Conservation (phyloP, 2,329 filamentous ascomycete species). For the Trichoderma gracile region DNA sequence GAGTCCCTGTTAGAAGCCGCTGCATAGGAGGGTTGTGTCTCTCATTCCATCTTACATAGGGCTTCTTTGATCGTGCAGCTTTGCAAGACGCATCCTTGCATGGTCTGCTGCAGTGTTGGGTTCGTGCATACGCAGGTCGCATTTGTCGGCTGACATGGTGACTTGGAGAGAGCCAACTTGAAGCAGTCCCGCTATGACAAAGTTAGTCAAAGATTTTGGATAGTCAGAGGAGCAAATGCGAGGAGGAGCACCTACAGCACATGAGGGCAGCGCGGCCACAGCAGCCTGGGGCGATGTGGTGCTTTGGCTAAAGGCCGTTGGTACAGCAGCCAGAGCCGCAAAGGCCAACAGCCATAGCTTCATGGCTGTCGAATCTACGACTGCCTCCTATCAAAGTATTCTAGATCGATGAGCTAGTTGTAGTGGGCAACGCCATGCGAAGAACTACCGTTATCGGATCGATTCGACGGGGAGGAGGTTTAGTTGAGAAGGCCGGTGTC, state of each 20-base stretch:
- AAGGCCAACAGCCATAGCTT: conserved; percentile 11
- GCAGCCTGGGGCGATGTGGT: background rate
- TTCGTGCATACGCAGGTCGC: conserved; percentile 39
- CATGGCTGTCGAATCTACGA: background rate
- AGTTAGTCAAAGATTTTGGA: background rate
- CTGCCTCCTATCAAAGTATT: background rate
- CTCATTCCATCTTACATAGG: conserved; percentile 33
- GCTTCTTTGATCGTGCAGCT: conserved; percentile 38
- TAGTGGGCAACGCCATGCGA: background rate
- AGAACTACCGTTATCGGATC: background rate
- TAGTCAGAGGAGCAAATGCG: background rate
- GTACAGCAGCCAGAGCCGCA: conserved; percentile 21
- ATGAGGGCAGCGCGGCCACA: conserved; percentile 34
- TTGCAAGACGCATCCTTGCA: conserved; percentile 34
- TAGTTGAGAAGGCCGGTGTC: background rate
- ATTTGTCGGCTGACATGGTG: conserved; percentile 35
- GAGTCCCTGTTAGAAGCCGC: background rate
- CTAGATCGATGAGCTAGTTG: background rate
- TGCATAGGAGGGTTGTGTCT: no score
- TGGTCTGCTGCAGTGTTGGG: conserved; percentile 30
- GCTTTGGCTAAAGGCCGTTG: conserved; percentile 7
- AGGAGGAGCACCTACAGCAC: conserved; percentile 35
- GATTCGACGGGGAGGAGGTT: background rate
- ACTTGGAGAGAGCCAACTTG: conserved; percentile 30
- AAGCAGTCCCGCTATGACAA: conserved; percentile 34